Evolutionary conservation across 306 rosid species (phyloP), one percentile per base, ranked within the genome.

Genomic region (Pueraria montana): DNA sequence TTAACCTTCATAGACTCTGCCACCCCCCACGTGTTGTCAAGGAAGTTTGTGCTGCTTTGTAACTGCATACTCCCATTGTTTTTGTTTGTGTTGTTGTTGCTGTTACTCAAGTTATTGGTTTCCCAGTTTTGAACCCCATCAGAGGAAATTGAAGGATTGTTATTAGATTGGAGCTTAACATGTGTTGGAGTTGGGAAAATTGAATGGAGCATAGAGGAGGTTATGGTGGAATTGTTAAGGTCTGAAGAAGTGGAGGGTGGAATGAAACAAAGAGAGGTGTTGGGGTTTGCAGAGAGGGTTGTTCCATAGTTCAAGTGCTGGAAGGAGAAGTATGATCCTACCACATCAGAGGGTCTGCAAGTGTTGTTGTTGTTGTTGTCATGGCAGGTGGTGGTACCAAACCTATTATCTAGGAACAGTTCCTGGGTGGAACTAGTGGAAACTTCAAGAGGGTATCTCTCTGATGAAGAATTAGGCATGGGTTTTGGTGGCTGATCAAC

Each of bases 41-140:
- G 74, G 75, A 78, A 93, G 83, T 67, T 79, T 8, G 24, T 72
- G 74, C 38, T 79, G 69, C 77, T 86, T 74, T 83, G 85, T 73
- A 87, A 63, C 45, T 84, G 88, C 21, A 78, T 77, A 67, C 83
- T 84, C 4, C 61, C 87, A 68, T 55, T 79, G 78, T 24, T 80
- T 82, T 85, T 86, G 81, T 53, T 80, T 30, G 79, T 79, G 50
- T 68, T 70, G 78, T 38, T 66, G 32, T 3, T 27, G 32, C 3
- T 27, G 32, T 38, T 38, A 38, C 38, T 34, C 6, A 34, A 34
- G 38, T 34, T 34, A 34, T 11, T 38, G n/a, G 84, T 58, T 77
- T 90, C 97, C 97, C 97, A 92, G 72, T 74, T 91, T 50, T 80
- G 91, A 66, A 89, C 77, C 65, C 82, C 91, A 73, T 77, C 82